Evolutionary conservation across 805 yeast genomes (phyloP).

Genomic region (Yarrowia porcina): DNA sequence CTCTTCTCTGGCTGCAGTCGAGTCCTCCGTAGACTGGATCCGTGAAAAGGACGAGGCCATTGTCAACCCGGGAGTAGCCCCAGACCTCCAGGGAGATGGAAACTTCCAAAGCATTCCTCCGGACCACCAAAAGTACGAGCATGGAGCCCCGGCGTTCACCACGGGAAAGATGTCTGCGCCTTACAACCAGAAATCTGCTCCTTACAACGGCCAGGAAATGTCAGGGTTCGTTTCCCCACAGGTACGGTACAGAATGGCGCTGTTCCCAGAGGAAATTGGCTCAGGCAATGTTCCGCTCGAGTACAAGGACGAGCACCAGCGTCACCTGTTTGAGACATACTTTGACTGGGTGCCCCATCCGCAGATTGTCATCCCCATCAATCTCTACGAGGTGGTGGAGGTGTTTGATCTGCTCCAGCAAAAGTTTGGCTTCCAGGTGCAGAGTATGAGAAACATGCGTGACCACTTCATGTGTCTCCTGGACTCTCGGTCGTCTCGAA

Average conservation of each 20-base stretch:
- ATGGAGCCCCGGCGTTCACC: not conserved
- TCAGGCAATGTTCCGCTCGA: not conserved
- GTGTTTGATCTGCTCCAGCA: constrained; percentile 52
- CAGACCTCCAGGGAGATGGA: not conserved
- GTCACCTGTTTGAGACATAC: not conserved
- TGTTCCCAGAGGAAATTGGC: constrained; percentile 12
- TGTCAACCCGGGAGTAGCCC: constrained; percentile 19
- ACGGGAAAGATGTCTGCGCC: constrained; percentile 17
- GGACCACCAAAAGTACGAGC: constrained; percentile 18
- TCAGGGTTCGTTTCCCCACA: constrained; percentile 10
- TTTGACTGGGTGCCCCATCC: constrained; percentile 17
- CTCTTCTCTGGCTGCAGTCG: constrained; percentile 2
- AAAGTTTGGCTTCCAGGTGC: constrained; percentile 66
- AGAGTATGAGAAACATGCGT: constrained; percentile 62
- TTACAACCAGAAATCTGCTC: constrained; percentile 11
- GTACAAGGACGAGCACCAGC: not conserved
- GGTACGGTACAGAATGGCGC: constrained; percentile 17
- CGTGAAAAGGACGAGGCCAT: constrained; percentile 16
- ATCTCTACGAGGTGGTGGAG: constrained; percentile 49
- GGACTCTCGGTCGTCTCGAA: constrained; percentile 67
- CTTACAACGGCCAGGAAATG: constrained; percentile 19
- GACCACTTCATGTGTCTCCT: constrained; percentile 59
- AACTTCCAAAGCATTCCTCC: not conserved
- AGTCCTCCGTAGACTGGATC: constrained; percentile 20
- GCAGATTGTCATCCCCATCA: constrained; percentile 29